Conservation (phyloP, 176 grass and related monocot genomes). For the Pontederia crassipes region DNA sequence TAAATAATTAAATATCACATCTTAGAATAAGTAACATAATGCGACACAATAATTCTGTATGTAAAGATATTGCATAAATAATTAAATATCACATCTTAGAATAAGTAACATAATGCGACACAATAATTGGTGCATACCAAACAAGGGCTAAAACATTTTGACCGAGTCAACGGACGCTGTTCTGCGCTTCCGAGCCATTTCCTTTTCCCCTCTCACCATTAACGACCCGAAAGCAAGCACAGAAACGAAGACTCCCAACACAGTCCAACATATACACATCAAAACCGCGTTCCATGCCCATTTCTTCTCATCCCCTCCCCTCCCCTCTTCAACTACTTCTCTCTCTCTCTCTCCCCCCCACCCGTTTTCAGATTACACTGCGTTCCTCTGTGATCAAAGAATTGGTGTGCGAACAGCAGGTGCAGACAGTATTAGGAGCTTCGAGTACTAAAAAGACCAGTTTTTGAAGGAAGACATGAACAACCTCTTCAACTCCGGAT, state of each 20-base stretch:
- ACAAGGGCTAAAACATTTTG: no score
- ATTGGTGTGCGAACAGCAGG: no score
- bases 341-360: neutral
- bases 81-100: no score
- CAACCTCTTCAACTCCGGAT: constrained; percentile 68
- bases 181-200: neutral
- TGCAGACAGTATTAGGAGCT: neutral
- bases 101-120: no score
- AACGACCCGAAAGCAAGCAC: neutral
- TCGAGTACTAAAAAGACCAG: neutral
- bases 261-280: neutral
- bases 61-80: no score
- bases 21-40: no score
- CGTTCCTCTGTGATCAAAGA: no score
- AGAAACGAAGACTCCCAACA: neutral
- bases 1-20: no score
- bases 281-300: neutral
- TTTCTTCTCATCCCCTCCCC: no score
- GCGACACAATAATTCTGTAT: no score
- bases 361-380: no score
- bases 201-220: neutral
- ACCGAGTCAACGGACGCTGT: neutral
- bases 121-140: no score
- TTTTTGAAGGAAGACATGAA: constrained; percentile 33
- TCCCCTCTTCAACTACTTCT: constrained; percentile 1